Evolutionary conservation across 306 rosid species (phyloP).

Genomic region (Gillenia trifoliata): DNA sequence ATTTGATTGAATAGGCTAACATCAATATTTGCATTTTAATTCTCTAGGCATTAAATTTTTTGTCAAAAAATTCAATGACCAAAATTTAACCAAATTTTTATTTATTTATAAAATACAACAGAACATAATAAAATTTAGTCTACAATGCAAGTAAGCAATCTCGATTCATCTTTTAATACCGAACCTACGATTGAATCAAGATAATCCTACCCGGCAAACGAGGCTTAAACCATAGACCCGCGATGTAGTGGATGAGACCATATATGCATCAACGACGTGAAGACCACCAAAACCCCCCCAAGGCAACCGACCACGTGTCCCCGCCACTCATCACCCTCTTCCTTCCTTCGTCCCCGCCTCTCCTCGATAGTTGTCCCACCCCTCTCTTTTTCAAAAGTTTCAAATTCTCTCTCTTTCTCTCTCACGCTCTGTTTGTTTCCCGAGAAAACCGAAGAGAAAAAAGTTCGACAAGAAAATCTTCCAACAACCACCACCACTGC

Average conservation of each 20-base stretch:
- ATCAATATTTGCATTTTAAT: too few relatives aligned
- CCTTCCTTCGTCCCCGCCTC: background rate
- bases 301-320: constrained; percentile 10
- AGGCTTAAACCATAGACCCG: constrained; percentile 2
- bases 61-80: too few relatives aligned
- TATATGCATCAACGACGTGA: constrained; percentile 25
- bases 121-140: too few relatives aligned
- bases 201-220: background rate
- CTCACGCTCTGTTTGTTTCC: constrained; percentile 4
- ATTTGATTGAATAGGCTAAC: too few relatives aligned
- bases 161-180: too few relatives aligned
- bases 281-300: background rate
- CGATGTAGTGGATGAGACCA: background rate
- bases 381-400: constrained; percentile 33
- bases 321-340: constrained; percentile 12
- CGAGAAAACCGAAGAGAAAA: constrained; percentile 14
- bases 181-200: background rate
- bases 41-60: too few relatives aligned
- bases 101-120: too few relatives aligned
- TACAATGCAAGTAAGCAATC: too few relatives aligned
- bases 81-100: too few relatives aligned
- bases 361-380: background rate
- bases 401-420: constrained; percentile 18
- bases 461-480: background rate
- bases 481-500: background rate